phyloP scores from a whole-genome alignment of 2,329 filamentous ascomycete species.

The Boeremia lycopersici region DNA sequence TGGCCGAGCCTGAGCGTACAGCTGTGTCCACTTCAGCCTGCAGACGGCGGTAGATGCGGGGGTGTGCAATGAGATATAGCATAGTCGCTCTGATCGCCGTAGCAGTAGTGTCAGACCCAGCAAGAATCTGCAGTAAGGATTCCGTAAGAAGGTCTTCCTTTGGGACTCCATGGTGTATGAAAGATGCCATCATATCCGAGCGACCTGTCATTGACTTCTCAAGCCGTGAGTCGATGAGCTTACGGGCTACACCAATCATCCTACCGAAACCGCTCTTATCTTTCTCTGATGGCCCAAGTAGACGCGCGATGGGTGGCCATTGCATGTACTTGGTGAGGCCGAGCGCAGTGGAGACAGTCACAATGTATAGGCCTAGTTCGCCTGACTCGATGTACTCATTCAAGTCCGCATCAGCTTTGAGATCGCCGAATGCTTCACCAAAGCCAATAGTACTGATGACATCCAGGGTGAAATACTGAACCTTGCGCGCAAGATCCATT shows the following conservation, averaged over 20 bases:
- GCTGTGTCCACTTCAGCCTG: constrained; percentile 53
- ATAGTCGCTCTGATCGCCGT: constrained; percentile 60
- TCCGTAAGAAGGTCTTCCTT: constrained; percentile 49
- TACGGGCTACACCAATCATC: constrained; percentile 28
- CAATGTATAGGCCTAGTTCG: constrained; percentile 31
- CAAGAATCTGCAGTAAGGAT: constrained; percentile 54
- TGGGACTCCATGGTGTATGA: constrained; percentile 53
- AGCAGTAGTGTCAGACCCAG: constrained; percentile 64
- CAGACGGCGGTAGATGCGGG: constrained; percentile 52
- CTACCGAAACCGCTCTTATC: constrained; percentile 31
- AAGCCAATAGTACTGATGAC: constrained; percentile 60
- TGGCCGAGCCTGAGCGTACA: constrained; percentile 25
- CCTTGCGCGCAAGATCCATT: constrained; percentile 54
- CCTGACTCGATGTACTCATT: constrained; percentile 52
- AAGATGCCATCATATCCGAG: constrained; percentile 60
- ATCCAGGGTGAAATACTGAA: constrained; percentile 61
- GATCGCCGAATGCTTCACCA: constrained; percentile 57
- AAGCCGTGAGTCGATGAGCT: constrained; percentile 27
- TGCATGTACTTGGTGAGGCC: constrained; percentile 22
- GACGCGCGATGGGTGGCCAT: constrained; percentile 26
- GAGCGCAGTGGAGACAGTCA: constrained; percentile 11
- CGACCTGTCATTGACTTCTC: constrained; percentile 50
- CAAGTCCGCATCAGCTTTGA: constrained; percentile 56
- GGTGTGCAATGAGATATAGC: constrained; percentile 58
- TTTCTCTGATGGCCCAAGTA: constrained; percentile 41